A percentile compares a stretch with the other conserved stretches of the same genome.
These are phyloP conservation scores for Sporothrix dimorphospora DNA, from an alignment of 2,329 filamentous ascomycete species.

Conservation along the genomic window DNA sequence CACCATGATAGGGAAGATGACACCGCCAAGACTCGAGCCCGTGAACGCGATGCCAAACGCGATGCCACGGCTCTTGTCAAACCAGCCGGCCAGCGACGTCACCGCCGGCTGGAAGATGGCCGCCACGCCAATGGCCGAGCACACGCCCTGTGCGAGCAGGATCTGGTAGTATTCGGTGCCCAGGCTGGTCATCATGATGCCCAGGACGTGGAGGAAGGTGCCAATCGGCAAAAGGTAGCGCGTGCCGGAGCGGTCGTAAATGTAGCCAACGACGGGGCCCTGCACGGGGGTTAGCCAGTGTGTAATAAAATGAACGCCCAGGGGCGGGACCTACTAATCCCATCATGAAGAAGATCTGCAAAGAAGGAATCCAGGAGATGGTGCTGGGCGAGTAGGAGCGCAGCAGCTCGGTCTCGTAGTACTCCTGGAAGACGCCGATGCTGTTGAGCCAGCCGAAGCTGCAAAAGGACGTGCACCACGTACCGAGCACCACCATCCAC, in stretches of 20 bases:
- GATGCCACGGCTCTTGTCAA: constrained; percentile 35
- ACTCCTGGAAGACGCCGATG: constrained; percentile 52
- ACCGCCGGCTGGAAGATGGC: constrained; percentile 42
- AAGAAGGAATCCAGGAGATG: constrained; percentile 55
- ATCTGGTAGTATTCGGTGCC: constrained; percentile 48
- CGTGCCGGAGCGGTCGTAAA: constrained; percentile 67
- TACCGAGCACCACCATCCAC: constrained; percentile 37
- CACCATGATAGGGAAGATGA: constrained; percentile 38
- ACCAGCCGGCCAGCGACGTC: constrained; percentile 39
- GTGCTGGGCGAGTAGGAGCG: constrained; percentile 48
- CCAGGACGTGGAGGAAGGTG: constrained; percentile 60
- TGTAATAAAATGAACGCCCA: too few species aligned
- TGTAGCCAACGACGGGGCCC: constrained; percentile 42
- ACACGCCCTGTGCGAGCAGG: constrained; percentile 46
- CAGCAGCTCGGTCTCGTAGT: constrained; percentile 51
- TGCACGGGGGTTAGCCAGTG: too few species aligned
- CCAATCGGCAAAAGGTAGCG: constrained; percentile 57
- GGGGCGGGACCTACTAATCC: not conserved
- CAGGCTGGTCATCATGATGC: constrained; percentile 65
- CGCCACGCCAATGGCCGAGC: constrained; percentile 43
- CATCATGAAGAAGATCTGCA: constrained; percentile 50
- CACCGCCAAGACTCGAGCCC: constrained; percentile 35
- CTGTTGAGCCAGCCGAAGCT: constrained; percentile 35
- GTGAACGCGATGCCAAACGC: constrained; percentile 38
- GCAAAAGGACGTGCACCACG: constrained; percentile 35